Evolutionary conservation across 345 rosid genomes (phyloP).

Genomic region (Trapa bicornis): DNA sequence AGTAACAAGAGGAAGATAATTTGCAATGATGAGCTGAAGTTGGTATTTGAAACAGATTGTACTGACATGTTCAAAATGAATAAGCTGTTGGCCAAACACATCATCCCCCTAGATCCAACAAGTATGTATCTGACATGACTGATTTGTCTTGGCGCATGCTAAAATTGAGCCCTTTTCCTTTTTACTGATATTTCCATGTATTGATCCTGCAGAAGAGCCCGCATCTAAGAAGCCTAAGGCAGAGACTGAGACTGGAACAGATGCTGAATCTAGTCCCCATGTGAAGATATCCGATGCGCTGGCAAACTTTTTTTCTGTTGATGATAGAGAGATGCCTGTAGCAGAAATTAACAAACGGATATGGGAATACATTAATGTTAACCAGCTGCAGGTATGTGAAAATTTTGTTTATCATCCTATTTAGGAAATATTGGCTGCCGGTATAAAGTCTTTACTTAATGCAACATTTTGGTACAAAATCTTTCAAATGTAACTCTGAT

Average conservation of each 20-base stretch:
- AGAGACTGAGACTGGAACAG: conserved; percentile 9
- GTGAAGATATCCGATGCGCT: conserved; percentile 25
- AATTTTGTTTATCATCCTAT: not conserved
- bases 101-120: conserved; percentile 65
- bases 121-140: conserved; percentile 28
- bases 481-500: too few relatives aligned
- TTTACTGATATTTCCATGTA: not conserved
- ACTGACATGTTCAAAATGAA: conserved; percentile 99
- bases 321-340: conserved; percentile 22
- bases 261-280: conserved; percentile 12
- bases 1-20: conserved; percentile 96
- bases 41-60: conserved; percentile 90
- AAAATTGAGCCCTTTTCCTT: not conserved
- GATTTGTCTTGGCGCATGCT: not conserved
- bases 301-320: conserved; percentile 23
- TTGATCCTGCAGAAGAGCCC: conserved; percentile 11
- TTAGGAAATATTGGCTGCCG: too few relatives aligned
- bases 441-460: too few relatives aligned
- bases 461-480: too few relatives aligned
- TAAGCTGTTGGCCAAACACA: conserved; percentile 86
- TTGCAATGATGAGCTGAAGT: conserved; percentile 80
- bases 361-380: conserved; percentile 22
- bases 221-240: conserved; percentile 18
- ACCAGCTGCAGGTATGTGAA: conserved; percentile 21
- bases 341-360: conserved; percentile 17